phyloP scores from a whole-genome alignment of 495 filamentous ascomycete species.

The Apiosordaria backusii region DNA sequence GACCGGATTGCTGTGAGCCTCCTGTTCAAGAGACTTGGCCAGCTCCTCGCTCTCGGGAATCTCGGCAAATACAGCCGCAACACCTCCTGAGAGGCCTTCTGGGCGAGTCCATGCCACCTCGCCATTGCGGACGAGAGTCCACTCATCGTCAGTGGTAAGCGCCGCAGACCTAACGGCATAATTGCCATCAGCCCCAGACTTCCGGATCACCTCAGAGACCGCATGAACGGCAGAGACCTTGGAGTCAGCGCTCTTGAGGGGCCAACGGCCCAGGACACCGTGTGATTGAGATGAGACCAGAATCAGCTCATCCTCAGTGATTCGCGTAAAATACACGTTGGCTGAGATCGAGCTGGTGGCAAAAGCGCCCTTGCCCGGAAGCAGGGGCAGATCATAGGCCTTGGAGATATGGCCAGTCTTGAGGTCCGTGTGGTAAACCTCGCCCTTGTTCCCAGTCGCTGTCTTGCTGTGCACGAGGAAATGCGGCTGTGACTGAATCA shows the following conservation, averaged over 20 bases:
- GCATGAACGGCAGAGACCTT: constrained; percentile 55
- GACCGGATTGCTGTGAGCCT: constrained; percentile 75
- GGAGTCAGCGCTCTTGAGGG: constrained; percentile 42
- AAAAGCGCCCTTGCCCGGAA: constrained; percentile 67
- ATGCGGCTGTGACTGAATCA: constrained; percentile 66
- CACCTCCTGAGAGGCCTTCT: constrained; percentile 72
- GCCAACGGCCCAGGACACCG: constrained; percentile 70
- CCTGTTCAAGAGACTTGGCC: constrained; percentile 74
- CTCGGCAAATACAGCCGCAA: constrained; percentile 77
- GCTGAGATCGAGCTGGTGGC: constrained; percentile 71
- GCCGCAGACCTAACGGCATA: constrained; percentile 77
- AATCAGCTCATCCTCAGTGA: constrained; percentile 66
- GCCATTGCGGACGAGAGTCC: constrained; percentile 79
- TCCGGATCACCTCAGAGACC: constrained; percentile 76
- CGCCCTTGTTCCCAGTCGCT: constrained; percentile 66
- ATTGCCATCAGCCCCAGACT: constrained; percentile 47
- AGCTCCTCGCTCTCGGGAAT: constrained; percentile 66
- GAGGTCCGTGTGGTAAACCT: constrained; percentile 79
- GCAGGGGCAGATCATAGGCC: constrained; percentile 69
- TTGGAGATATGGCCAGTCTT: constrained; percentile 61
- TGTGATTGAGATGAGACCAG: constrained; percentile 75
- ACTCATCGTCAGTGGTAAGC: constrained; percentile 67
- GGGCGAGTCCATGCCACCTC: constrained; percentile 73
- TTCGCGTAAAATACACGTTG: constrained; percentile 83
- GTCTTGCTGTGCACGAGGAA: constrained; percentile 84